Conservation (phyloP, 2,329 filamentous ascomycete species). For the Aspergillus sp. region DNA sequence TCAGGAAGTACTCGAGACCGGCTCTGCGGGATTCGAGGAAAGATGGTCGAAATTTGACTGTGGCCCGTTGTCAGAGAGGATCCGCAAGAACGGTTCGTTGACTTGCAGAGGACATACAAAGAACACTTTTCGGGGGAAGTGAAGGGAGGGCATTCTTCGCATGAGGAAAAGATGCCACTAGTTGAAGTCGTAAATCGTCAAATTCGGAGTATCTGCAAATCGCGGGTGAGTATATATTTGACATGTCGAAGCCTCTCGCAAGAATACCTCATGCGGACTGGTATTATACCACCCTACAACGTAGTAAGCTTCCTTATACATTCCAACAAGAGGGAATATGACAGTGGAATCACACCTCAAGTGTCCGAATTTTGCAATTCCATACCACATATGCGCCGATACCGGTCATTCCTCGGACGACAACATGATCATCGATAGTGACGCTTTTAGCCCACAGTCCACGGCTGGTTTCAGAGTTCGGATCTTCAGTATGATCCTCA, state of each 20-base stretch:
- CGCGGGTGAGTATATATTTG: conserved; percentile 19
- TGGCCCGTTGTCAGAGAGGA: conserved; percentile 13
- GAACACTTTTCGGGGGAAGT: conserved; percentile 85
- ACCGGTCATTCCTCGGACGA: conserved; percentile 59
- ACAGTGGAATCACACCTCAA: conserved; percentile 62
- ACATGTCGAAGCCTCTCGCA: neutral
- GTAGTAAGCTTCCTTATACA: conserved; percentile 17
- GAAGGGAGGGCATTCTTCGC: conserved; percentile 84
- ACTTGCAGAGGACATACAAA: conserved; percentile 59
- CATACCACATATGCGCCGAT: conserved; percentile 93
- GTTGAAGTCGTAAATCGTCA: conserved; percentile 71
- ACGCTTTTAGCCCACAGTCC: conserved; percentile 64
- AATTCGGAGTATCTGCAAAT: conserved; percentile 80
- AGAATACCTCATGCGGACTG: conserved; percentile 58
- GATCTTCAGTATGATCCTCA: conserved; percentile 64
- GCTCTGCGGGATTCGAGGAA: conserved; percentile 83
- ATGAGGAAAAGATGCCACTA: conserved; percentile 78
- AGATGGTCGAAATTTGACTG: conserved; percentile 69
- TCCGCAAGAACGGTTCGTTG: neutral
- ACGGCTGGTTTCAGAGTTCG: conserved; percentile 54
- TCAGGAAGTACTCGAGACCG: conserved; percentile 88
- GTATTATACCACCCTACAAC: conserved; percentile 55
- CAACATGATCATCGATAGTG: conserved; percentile 61
- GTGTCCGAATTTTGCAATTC: conserved; percentile 84
- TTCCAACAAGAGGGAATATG: neutral